Evolutionary conservation across 345 rosid genomes (phyloP).

Genomic region (Theobroma cacao): DNA sequence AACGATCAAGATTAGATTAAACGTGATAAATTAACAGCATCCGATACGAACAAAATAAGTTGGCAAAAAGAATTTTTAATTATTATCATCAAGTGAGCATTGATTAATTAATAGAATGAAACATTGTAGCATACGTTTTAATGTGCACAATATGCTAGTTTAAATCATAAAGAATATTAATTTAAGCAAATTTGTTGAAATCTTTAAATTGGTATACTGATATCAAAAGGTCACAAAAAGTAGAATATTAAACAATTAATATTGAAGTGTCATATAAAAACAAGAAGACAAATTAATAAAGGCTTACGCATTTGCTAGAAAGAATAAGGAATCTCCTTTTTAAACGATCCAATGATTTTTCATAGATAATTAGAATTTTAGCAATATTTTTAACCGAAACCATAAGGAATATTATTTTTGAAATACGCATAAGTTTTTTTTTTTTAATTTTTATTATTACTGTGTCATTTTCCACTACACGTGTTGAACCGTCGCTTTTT

Average conservation of each 20-base stretch:
- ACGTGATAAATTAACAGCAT: too few species aligned
- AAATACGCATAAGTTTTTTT: not conserved
- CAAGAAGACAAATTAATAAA: not conserved
- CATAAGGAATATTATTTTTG: not conserved
- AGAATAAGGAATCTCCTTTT: not conserved
- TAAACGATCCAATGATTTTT: not conserved
- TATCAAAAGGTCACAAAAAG: not conserved
- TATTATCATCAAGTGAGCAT: too few species aligned
- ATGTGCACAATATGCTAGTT: too few species aligned
- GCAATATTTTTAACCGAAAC: not conserved
- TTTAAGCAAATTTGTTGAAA: too few species aligned
- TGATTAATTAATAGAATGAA: too few species aligned
- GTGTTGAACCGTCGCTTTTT: not conserved
- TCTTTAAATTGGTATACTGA: too few species aligned
- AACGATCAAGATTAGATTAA: too few species aligned
- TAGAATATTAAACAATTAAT: not conserved
- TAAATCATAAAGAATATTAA: too few species aligned
- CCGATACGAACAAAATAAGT: too few species aligned
- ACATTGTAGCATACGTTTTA: too few species aligned
- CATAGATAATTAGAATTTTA: not conserved
- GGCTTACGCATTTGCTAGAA: not conserved
- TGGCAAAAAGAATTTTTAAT: too few species aligned
- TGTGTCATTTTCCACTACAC: not conserved
- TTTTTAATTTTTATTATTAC: not conserved
- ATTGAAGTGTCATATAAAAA: not conserved